Conservation (phyloP, 1,284 basidiomycete genomes). For the Rhodotorula sp. region DNA sequence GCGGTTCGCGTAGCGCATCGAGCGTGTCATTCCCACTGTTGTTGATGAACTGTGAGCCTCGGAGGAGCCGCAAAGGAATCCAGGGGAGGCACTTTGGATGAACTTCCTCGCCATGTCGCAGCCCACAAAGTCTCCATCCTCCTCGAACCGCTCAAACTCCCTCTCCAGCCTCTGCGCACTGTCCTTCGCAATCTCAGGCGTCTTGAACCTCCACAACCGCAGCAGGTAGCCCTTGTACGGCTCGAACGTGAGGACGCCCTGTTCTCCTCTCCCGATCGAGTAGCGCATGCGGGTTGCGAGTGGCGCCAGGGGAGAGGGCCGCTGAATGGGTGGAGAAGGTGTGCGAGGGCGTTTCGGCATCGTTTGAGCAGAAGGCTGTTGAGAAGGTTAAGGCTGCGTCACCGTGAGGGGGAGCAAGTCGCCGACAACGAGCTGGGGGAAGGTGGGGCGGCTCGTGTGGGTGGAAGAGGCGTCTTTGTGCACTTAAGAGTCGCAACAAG, state of each 20-base stretch:
- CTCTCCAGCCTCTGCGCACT: background rate
- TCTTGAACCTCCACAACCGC: conserved; percentile 26
- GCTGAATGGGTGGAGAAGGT: background rate
- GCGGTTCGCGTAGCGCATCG: conserved; percentile 26
- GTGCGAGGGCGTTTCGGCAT: conserved; percentile 1
- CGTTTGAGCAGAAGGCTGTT: no score
- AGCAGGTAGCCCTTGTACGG: conserved; percentile 28
- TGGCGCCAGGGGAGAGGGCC: conserved; percentile 3
- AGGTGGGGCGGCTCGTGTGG: no score
- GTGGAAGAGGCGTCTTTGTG: no score
- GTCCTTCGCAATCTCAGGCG: conserved; percentile 7
- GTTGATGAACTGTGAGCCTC: no score
- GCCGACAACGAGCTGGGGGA: no score
- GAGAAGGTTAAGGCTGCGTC: no score
- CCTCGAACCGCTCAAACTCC: conserved; percentile 10
- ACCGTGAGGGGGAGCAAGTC: no score
- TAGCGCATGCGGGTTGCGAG: conserved; percentile 7
- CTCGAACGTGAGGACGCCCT: conserved; percentile 30
- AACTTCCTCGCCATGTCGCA: conserved; percentile 29
- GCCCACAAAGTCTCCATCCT: conserved; percentile 19
- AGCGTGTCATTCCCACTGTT: conserved; percentile 21
- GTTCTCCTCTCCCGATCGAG: conserved; percentile 24
- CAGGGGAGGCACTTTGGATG: conserved; percentile 8
- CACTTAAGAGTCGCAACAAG: no score
- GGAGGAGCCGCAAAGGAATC: background rate